A percentile compares a stretch with the other conserved stretches of the same genome.
Conservation (phyloP, 108 stramenopile genomes). For the Epithemia pelagica region DNA sequence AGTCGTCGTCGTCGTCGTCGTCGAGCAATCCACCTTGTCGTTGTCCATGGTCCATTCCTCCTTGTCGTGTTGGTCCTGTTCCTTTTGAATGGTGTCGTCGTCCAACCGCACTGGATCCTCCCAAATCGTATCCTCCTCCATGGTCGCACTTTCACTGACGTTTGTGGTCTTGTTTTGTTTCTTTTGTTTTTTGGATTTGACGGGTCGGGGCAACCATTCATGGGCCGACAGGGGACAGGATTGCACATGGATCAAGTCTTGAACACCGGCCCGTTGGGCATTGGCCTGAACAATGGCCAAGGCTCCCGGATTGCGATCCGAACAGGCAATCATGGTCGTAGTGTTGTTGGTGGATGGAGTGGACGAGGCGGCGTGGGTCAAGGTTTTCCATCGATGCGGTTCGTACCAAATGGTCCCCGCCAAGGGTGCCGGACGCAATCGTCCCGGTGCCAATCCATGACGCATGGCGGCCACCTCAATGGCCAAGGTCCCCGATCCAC, state of each 20-base stretch:
- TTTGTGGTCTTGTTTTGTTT: neutral
- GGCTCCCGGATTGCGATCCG: slow-evolving; percentile 58
- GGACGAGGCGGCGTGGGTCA: neutral
- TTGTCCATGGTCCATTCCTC: neutral
- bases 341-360: no score
- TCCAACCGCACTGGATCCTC: no score
- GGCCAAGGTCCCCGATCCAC: slow-evolving; percentile 75
- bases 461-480: slow-evolving; percentile 67
- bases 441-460: slow-evolving; percentile 53
- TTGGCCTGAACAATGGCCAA: slow-evolving; percentile 46
- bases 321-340: slow-evolving; percentile 19
- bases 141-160: neutral
- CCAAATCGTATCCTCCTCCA: no score
- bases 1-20: no score
- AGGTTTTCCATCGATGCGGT: no score
- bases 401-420: slow-evolving; percentile 38
- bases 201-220: slow-evolving; percentile 23
- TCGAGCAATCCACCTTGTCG: no score
- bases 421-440: slow-evolving; percentile 47
- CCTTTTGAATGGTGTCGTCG: no score
- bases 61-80: neutral
- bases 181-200: slow-evolving; percentile 3
- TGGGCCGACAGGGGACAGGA: slow-evolving; percentile 33
- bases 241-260: slow-evolving; percentile 32
- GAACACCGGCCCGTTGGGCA: slow-evolving; percentile 59